A percentile compares a stretch with the other conserved stretches of the same genome.
Conservation (phyloP, 352 stramenopile species). For the Globisporangium perplexum region DNA sequence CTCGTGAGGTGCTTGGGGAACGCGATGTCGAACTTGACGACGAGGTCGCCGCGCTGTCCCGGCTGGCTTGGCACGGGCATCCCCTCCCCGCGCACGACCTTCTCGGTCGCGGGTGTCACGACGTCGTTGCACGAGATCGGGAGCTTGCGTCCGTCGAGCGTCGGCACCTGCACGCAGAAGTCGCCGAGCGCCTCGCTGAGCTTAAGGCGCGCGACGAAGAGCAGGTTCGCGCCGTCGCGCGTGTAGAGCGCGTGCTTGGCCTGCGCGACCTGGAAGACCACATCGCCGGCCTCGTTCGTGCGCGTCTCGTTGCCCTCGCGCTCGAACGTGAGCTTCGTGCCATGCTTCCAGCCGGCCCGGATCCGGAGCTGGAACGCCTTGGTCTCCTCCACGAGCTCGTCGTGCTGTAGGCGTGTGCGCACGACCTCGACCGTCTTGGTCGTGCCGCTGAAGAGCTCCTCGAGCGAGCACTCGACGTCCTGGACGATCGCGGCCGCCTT, state of each 20-base stretch:
- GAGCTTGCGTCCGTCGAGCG: conserved; percentile 93
- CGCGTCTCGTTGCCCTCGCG: conserved; percentile 87
- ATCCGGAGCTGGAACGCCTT: conserved; percentile 89
- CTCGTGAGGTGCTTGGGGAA: conserved; percentile 93
- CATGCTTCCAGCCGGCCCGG: conserved; percentile 93
- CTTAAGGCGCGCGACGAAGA: conserved; percentile 91
- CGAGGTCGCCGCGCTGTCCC: conserved; percentile 86
- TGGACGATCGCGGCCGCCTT: conserved; percentile 69
- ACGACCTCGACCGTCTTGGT: conserved; percentile 87
- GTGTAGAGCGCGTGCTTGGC: conserved; percentile 80
- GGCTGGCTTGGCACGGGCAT: conserved; percentile 87
- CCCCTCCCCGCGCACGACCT: conserved; percentile 91
- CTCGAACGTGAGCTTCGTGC: conserved; percentile 96
- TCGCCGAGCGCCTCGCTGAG: conserved; percentile 94
- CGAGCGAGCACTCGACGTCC: conserved; percentile 78
- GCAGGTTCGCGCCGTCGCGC: conserved; percentile 90
- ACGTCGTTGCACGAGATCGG: conserved; percentile 92
- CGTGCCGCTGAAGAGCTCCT: conserved; percentile 89
- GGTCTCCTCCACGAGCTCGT: conserved; percentile 67
- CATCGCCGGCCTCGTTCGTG: conserved; percentile 90
- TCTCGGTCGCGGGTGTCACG: conserved; percentile 86
- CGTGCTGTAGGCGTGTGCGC: conserved; percentile 72
- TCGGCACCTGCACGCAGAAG: conserved; percentile 92
- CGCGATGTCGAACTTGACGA: conserved; percentile 94
- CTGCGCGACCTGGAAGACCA: conserved; percentile 92